These are phyloP conservation scores for Suaeda aralocaspica DNA, from an alignment of 148 eudicot species.

Conservation along the genomic window DNA sequence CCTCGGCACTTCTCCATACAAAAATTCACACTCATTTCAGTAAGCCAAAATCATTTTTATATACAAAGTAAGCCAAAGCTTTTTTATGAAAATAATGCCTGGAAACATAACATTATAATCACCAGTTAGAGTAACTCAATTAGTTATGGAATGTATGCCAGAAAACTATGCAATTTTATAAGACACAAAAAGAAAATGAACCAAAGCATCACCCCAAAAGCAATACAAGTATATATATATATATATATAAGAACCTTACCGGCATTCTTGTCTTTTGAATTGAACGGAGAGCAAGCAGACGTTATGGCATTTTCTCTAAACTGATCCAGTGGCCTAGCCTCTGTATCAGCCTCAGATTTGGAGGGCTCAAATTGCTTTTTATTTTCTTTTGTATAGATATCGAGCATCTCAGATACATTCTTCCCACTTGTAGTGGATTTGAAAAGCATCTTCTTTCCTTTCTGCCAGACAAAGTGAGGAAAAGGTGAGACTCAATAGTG, in stretches of 20 bases:
- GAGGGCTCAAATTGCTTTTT: slow-evolving; percentile 19
- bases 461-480: not conserved
- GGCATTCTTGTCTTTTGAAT: slow-evolving; percentile 15
- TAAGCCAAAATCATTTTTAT: not conserved
- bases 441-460: slow-evolving; percentile 12
- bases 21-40: too few relatives aligned
- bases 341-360: slow-evolving; percentile 13
- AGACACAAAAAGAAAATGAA: not conserved
- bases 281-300: slow-evolving; percentile 7
- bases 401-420: slow-evolving; percentile 25
- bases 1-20: too few relatives aligned
- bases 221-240: slow-evolving; percentile 2
- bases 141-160: not conserved
- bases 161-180: not conserved
- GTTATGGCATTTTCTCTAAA: slow-evolving; percentile 15
- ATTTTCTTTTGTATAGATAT: slow-evolving; percentile 25
- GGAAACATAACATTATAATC: not conserved
- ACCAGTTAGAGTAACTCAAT: not conserved
- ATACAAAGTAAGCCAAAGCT: not conserved
- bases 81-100: not conserved
- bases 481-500: slow-evolving; percentile 4
- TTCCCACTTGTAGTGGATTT: slow-evolving; percentile 6
- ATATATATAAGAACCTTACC: slow-evolving; percentile 5
- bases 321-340: slow-evolving; percentile 9
- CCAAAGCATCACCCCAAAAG: slow-evolving; percentile 3